Base-by-base conservation (phyloP, 2,329 filamentous ascomycete species). In the Exophiala oligosperma region DNA sequence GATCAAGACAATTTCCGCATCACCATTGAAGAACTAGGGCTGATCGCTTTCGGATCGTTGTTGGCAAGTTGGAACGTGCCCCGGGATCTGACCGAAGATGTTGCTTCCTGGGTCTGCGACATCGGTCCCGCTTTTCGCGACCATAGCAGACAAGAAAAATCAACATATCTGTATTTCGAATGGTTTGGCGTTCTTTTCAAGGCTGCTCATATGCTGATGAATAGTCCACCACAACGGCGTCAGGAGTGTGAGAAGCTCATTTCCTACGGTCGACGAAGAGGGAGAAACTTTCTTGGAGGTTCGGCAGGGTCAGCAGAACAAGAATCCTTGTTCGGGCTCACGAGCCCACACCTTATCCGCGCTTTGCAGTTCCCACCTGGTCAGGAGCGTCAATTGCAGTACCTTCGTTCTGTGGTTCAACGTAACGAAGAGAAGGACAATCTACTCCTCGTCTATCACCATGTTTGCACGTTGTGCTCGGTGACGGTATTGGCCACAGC, bases 1-100 rank as follows among this genome's bases (percentile, higher is more conserved):
- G 56, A 56, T 1, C 14, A 66, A 11, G 56, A 66, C 14, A 32
- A 66, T 17, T 58, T 62, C 26, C 26, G 26, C 26, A 28, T 28
- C 26, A 28, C 26, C 26, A 28, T 28, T 28, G 26, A 28, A 28
- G 26, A 28, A 28, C 26, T 28, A 4, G 26, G 28, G 14, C 43
- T 54, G 4, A 54, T 54, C 26, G 52, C 52, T 5, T 54, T 54
- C 38, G 52, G 52, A 26, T 54, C 52, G 7, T 38, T 54, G 23
- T 28, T 54, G 29, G 14, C 12, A 21, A 21, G 49, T n/a, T 54
- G 52, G 52, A 17, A 29, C 49, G 24, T 54, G 28, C 41, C 38
- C 2, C 26, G 26, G 4, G 26, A 28, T 7, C 7, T 28, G 26
- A 28, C 26, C 26, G 26, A 28, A 28, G 26, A 28, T 28, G 26